Conservation (phyloP, 192 early-diverging fungal species). For the Oehlia diaphana region DNA sequence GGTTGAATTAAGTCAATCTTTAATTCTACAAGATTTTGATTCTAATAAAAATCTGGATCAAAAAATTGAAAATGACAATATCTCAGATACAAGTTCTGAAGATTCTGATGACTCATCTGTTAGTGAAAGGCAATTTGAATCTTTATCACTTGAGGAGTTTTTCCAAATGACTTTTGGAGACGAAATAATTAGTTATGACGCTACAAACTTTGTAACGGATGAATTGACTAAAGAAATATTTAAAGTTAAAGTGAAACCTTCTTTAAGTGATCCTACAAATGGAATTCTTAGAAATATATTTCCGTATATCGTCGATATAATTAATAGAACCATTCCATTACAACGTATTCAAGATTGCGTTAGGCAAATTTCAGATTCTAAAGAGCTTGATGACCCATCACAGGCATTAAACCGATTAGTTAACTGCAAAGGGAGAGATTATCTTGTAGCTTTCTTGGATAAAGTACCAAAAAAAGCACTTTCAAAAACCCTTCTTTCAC, state of each 20-base stretch:
- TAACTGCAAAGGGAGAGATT: neutral
- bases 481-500: neutral
- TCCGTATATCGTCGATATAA: neutral
- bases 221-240: neutral
- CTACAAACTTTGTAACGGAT: neutral
- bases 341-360: neutral
- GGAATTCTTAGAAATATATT: slow-evolving; percentile 17
- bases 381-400: neutral
- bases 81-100: neutral
- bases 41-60: too few relatives aligned
- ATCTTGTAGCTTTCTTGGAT: neutral
- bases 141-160: slow-evolving; percentile 6
- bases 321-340: too few relatives aligned
- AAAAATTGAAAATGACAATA: neutral
- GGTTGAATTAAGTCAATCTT: neutral
- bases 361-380: neutral
- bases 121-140: neutral
- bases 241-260: neutral
- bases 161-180: neutral
- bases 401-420: neutral
- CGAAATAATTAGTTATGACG: neutral
- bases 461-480: neutral
- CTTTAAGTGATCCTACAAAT: neutral
- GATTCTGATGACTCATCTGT: neutral
- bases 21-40: neutral